Base-by-base conservation (phyloP, 441 rosid genomes). In the Pelargonium citronellum region DNA sequence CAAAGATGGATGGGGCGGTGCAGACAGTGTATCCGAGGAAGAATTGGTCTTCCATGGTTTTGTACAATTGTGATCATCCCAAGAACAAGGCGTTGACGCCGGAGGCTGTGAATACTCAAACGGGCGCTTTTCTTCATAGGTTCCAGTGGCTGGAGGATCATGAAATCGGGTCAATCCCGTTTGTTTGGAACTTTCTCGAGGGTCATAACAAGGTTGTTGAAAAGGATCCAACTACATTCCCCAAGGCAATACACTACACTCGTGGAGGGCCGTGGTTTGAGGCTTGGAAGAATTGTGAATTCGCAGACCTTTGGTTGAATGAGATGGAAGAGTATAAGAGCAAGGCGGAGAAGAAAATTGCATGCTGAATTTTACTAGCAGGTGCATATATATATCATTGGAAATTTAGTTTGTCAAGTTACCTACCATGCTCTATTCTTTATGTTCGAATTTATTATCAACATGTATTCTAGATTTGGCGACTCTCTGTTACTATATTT, bases 261-360 rank as follows among this genome's bases (percentile, higher is more conserved):
- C 92, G 97, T 0, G 98, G 98, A 57, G 98, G 98, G 11, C 98
- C 98, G 0, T 94, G 98, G 98, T 91, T 94, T 65, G 97, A 94
- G 68, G 91, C 95, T 37, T 91, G 97, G 97, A 94, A 89, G 79
- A 77, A 89, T 49, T 94, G 98, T n/a, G 97, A 91, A 51, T 94
- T 91, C 74, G 97, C 97, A 0, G 95, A 91, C 78, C 81, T 91
- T n/a, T 94, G 98, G 98, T 70, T 87, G 66, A 81, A 77, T 13
- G 98, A 88, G 80, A 83, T 83, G 87, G 86, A 86, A 58, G 93
- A 90, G 69, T 87, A 76, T 82, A 57, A 6, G 68, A 82, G 80
- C 67, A 76, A 77, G 70, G 61, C 70, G 30, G 87, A 86, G 75
- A 77, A 66, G 80, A 71, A 75, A 58, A 47, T 12, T 47, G 55